Percentiles rank a stretch among this genome's conserved stretches.
These are phyloP conservation scores for Malania oleifera DNA, from an alignment of 164 flowering plant genomes.

Conservation along the genomic window DNA sequence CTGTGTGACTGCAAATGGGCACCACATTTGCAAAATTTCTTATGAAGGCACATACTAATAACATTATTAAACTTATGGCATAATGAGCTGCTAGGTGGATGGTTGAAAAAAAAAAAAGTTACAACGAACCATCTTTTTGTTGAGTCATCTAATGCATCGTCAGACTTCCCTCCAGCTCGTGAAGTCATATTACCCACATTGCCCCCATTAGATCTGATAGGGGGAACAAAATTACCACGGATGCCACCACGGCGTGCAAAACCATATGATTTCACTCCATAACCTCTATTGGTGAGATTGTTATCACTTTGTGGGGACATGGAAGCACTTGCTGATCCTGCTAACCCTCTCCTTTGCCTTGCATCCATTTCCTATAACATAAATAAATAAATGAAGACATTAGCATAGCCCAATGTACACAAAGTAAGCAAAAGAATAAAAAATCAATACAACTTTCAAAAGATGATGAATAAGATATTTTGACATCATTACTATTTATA, in stretches of 20 bases:
- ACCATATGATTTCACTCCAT: constrained; percentile 59
- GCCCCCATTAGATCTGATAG: constrained; percentile 72
- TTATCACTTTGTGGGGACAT: constrained; percentile 63
- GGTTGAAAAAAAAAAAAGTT: neutral
- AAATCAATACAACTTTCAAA: neutral
- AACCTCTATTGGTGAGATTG: constrained; percentile 34
- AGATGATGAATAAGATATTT: neutral
- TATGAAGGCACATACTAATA: neutral
- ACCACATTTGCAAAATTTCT: neutral
- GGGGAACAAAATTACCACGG: constrained; percentile 93
- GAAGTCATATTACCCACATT: constrained; percentile 57
- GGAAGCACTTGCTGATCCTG: constrained; percentile 64
- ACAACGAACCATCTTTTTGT: constrained; percentile 75
- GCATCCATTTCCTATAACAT: constrained; percentile 76
- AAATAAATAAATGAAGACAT: constrained; percentile 1
- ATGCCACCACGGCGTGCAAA: constrained; percentile 80
- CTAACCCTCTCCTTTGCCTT: constrained; percentile 59
- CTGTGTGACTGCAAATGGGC: neutral
- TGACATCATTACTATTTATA: no score
- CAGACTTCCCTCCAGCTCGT: constrained; percentile 54
- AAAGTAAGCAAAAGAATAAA: neutral
- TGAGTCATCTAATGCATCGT: constrained; percentile 78
- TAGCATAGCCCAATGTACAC: neutral
- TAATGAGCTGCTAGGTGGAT: neutral
- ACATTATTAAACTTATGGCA: no score